These are phyloP conservation scores for Mucor mucedo DNA, from an alignment of 371 early-diverging fungal species.

Conservation along the genomic window DNA sequence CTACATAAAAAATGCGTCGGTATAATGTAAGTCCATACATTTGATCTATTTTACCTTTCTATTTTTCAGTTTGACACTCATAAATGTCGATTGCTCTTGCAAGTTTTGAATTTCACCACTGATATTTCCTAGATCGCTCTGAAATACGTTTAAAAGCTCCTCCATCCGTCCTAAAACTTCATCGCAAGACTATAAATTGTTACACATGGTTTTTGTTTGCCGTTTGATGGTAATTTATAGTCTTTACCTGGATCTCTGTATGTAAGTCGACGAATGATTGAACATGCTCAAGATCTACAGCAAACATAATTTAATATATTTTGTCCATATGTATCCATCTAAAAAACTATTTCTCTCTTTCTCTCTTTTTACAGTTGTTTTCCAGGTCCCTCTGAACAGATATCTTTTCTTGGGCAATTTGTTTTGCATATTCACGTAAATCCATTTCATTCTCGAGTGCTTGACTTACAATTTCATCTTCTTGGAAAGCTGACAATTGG, in stretches of 20 bases:
- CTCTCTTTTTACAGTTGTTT: not conserved
- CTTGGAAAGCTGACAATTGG: slow-evolving; percentile 69
- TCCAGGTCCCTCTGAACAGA: slow-evolving; percentile 60
- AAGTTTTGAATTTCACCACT: slow-evolving; percentile 85
- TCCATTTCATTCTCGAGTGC: slow-evolving; percentile 86
- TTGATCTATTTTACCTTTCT: slow-evolving; percentile 59
- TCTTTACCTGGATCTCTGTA: slow-evolving; percentile 63
- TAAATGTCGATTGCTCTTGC: slow-evolving; percentile 79
- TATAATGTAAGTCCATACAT: not conserved
- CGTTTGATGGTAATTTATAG: not conserved
- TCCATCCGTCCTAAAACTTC: slow-evolving; percentile 89
- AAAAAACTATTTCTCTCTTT: too few relatives aligned
- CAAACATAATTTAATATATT: not conserved
- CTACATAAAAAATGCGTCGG: slow-evolving; percentile 22
- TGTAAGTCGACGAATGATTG: slow-evolving; percentile 74
- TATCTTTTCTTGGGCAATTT: slow-evolving; percentile 76
- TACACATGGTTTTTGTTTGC: not conserved
- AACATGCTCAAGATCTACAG: slow-evolving; percentile 69
- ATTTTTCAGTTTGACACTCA: slow-evolving; percentile 85
- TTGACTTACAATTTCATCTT: slow-evolving; percentile 80
- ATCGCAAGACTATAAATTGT: slow-evolving; percentile 66
- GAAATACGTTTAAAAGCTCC: slow-evolving; percentile 78
- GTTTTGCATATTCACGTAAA: slow-evolving; percentile 82
- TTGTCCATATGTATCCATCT: not conserved
- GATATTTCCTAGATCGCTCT: slow-evolving; percentile 85